Conservation (phyloP, 1,284 basidiomycete species). For the Dichomitus squalens region DNA sequence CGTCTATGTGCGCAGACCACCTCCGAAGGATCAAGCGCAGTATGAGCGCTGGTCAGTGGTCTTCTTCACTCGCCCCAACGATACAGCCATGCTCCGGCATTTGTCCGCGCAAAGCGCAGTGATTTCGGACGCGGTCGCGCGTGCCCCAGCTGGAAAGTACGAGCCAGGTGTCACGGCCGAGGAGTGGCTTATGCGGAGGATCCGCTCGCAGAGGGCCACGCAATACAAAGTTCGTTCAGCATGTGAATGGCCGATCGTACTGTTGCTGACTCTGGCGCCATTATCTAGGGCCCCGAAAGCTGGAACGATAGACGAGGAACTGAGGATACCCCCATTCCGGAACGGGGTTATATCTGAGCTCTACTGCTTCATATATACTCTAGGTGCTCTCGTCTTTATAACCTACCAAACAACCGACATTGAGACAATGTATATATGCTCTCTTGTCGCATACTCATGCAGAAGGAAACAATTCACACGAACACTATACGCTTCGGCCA, state of each 20-base stretch:
- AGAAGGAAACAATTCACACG: too few species aligned
- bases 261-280: background rate
- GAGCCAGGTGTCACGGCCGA: conserved; percentile 28
- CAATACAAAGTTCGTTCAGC: conserved; percentile 30
- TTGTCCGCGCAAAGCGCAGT: conserved; percentile 25
- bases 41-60: conserved; percentile 38
- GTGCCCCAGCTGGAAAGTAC: conserved; percentile 21
- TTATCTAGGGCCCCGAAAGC: conserved; percentile 23
- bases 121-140: conserved; percentile 29
- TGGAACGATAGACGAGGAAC: conserved; percentile 16
- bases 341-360: background rate
- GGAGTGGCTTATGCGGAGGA: conserved; percentile 34
- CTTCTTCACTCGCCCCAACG: conserved; percentile 39
- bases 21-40: conserved; percentile 32
- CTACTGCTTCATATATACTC: too few species aligned
- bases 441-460: too few species aligned
- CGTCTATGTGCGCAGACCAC: conserved; percentile 23
- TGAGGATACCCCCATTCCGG: conserved; percentile 4
- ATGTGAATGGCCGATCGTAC: conserved; percentile 11
- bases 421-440: too few species aligned
- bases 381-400: too few species aligned
- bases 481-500: too few species aligned
- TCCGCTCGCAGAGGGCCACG: conserved; percentile 32
- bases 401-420: too few species aligned
- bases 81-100: conserved; percentile 29